Conservation (phyloP, 2,329 filamentous ascomycete species). For the Claviceps africana region DNA sequence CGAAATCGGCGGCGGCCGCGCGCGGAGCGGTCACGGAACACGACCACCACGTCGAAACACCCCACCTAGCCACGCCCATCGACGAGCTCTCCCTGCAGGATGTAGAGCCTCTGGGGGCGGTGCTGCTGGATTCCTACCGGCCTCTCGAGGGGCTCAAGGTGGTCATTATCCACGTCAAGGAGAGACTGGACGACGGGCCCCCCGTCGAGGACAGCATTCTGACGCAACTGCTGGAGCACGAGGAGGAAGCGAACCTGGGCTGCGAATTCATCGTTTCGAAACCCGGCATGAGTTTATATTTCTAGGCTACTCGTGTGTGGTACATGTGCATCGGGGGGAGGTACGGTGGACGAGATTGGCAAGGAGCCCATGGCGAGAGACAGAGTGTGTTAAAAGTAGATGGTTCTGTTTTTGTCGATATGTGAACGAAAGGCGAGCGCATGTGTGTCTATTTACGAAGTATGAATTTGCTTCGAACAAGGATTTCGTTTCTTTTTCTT, state of each 20-base stretch:
- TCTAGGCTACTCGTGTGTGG: slow-evolving; percentile 20
- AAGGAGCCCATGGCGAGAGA: neutral
- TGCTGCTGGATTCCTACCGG: slow-evolving; percentile 11
- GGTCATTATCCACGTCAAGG: slow-evolving; percentile 89
- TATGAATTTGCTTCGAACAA: neutral
- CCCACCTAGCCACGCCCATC: slow-evolving; percentile 33
- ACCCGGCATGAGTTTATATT: slow-evolving; percentile 45
- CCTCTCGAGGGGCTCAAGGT: slow-evolving; percentile 62
- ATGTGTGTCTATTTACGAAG: neutral
- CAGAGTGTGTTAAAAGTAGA: neutral
- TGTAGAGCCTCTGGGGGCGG: slow-evolving; percentile 15
- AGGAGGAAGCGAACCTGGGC: slow-evolving; percentile 51
- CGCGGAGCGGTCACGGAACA: neutral
- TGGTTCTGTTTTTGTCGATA: neutral
- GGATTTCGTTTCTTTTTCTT: neutral
- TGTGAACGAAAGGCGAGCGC: neutral
- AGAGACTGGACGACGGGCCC: slow-evolving; percentile 61
- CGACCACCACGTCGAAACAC: slow-evolving; percentile 17
- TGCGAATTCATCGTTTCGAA: slow-evolving; percentile 66
- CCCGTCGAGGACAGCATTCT: slow-evolving; percentile 52
- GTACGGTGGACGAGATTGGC: too few species aligned
- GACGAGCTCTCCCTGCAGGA: slow-evolving; percentile 30
- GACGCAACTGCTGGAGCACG: slow-evolving; percentile 51
- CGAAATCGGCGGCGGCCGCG: slow-evolving; percentile 7
- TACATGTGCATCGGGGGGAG: neutral